Evolutionary conservation across 495 filamentous ascomycete genomes (phyloP), one percentile per base, ranked within the genome.

Genomic region (Glonium stellatum): DNA sequence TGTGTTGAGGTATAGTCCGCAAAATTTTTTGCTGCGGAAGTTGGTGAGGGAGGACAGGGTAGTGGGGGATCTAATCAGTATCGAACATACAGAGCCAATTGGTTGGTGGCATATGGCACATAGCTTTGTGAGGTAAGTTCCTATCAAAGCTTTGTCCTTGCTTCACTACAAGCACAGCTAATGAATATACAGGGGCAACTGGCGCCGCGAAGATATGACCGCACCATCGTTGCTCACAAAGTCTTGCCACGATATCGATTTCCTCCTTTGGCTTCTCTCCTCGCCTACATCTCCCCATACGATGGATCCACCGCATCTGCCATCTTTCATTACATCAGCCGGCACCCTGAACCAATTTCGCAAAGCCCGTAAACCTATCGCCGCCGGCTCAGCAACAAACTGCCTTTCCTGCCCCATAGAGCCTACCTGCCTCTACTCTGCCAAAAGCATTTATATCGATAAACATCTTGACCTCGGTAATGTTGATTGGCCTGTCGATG

Each of bases 81-180:
- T 97, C 37, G 88, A 92, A 60, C 93, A 97, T 69, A 89, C 87
- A 1, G 95, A 97, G 71, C 93, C 93, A 0, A 86, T 98, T 0
- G 93, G 93, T 1, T 95, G 86, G 82, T 98, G 90, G 90, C 93
- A 98, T 72, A 97, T 96, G 68, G 76, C 86, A 0, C 93, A 98
- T 73, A 88, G 84, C 65, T 97, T 96, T 65, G 93, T 98, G 25
- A 82, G 87, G 79, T 82, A 73, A 53, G 69, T 66, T 47, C 41
- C 18, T 55, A 1, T 42, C 42, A n/a, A 34, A 34, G 19, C n/a
- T 23, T 19, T 31, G 18, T 5, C n/a, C n/a, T n/a, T n/a, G n/a
- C n/a, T n/a, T n/a, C n/a, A n/a, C n/a, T n/a, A n/a, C n/a, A n/a
- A n/a, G n/a, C n/a, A n/a, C n/a, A n/a, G 37, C 42, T 51, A 37